Evolutionary conservation across 305 asterid species (phyloP), one percentile per base, ranked within the genome.

Genomic region (Fraxinus ornus): DNA sequence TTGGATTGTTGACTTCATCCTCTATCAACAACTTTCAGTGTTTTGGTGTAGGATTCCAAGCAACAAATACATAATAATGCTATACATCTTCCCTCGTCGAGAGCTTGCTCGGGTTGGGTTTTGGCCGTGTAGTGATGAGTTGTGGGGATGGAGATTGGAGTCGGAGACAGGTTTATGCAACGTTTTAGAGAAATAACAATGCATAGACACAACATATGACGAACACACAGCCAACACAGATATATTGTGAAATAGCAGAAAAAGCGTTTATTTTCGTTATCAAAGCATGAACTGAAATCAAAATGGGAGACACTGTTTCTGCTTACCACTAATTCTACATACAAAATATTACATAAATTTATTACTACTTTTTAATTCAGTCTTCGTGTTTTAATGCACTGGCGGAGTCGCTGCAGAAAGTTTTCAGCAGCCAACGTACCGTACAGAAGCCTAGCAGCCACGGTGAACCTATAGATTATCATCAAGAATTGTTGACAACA

Each of bases 401-500:
- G 49, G 55, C 79, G 64, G 77, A 75, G 70, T 62, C 80, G 44
- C 73, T 41, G 17, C 7, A 79, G 78, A 66, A 17, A 66, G 73
- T 30, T 35, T 28, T 28, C 39, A 28, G 75, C 22, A 68, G 39
- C 75, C 75, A 68, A 26, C 73, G 10, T 68, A 30, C 19, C 8
- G 24, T 68, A 19, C 60, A 24, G 76, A 57, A 68, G 78, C 66
- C 60, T 55, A 49, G 83, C 78, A 70, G 79, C 76, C 5, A 49
- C 19, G 52, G 79, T 13, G 39, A 30, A 75, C 80, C 75, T 86
- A 86, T 62, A 75, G 83, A 71, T 33, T 49, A 79, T 88, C 90
- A 26, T 90, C 90, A 39, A 87, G 84, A 83, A 90, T 85, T 79
- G 81, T 80, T 17, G 93, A 90, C 81, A 87, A 72, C 83, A 90